A percentile compares a stretch with the other conserved stretches of the same genome.
These are phyloP conservation scores for Conoideocrella luteorostrata DNA, from an alignment of 2,329 filamentous ascomycete species.

Conservation along the genomic window DNA sequence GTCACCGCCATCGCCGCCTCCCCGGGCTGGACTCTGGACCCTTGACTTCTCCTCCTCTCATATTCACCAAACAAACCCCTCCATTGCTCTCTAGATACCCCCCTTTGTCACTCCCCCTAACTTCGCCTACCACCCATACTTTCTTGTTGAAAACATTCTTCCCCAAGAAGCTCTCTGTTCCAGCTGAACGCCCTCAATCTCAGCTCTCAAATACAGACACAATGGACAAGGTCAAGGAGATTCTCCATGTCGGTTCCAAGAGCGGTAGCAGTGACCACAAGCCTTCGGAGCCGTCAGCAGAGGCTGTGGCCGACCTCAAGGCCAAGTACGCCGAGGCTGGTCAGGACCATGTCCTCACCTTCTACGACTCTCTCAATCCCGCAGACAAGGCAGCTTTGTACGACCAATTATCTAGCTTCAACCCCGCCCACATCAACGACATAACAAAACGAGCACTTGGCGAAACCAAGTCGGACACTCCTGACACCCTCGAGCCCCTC, in stretches of 20 bases:
- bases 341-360: constrained; percentile 72
- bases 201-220: constrained; percentile 13
- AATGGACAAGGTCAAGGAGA: constrained; percentile 40
- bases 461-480: constrained; percentile 58
- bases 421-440: constrained; percentile 81
- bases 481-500: constrained; percentile 70
- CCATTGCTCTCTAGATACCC: no score
- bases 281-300: constrained; percentile 50
- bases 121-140: no score
- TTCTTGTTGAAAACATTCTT: no score
- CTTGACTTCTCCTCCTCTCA: no score
- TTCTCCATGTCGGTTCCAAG: constrained; percentile 30
- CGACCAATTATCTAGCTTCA: constrained; percentile 73
- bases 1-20: no score
- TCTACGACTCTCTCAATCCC: constrained; percentile 69
- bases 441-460: constrained; percentile 77
- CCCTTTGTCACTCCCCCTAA: no score
- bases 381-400: constrained; percentile 73
- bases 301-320: constrained; percentile 65
- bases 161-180: no score
- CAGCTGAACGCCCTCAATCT: no score
- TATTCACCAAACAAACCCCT: no score
- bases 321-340: constrained; percentile 70
- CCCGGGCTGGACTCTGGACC: no score
- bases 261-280: constrained; percentile 20